phyloP scores from a whole-genome alignment of 805 yeast genomes.

The Henningerozyma blattae region DNA sequence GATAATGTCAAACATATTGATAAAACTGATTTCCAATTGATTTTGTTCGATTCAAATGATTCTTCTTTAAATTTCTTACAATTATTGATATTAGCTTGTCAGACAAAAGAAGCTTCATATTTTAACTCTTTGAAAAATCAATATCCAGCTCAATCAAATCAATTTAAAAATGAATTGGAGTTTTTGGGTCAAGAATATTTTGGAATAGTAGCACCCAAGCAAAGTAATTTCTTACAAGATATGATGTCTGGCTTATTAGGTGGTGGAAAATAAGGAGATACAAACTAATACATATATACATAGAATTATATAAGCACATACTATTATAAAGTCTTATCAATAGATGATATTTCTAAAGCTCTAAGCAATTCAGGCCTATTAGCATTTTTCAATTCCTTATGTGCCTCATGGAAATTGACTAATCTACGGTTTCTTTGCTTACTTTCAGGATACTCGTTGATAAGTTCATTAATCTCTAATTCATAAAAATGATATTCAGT shows the following conservation, averaged over 20 bases:
- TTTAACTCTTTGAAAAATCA: constrained; percentile 41
- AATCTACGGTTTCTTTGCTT: constrained; percentile 54
- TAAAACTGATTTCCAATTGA: constrained; percentile 24
- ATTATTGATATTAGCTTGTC: constrained; percentile 48
- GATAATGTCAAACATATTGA: constrained; percentile 23
- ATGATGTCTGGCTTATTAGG: constrained; percentile 65
- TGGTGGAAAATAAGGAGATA: too few relatives aligned
- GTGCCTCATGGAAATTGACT: constrained; percentile 61
- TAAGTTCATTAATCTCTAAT: constrained; percentile 45
- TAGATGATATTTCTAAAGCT: constrained; percentile 48
- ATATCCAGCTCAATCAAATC: constrained; percentile 27
- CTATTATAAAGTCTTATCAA: constrained; percentile 19
- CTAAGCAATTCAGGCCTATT: constrained; percentile 56
- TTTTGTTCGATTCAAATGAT: constrained; percentile 26
- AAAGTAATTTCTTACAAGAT: constrained; percentile 48
- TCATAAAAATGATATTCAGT: constrained; percentile 87
- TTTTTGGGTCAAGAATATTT: constrained; percentile 53
- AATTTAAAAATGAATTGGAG: constrained; percentile 32
- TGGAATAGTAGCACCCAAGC: constrained; percentile 40
- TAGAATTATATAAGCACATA: neutral
- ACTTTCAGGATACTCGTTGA: constrained; percentile 67
- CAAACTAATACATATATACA: constrained; percentile 2
- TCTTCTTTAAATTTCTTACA: constrained; percentile 59
- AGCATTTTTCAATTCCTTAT: constrained; percentile 41
- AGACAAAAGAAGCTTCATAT: constrained; percentile 38